Evolutionary conservation across 1,139 yeast species (phyloP).

Genomic region (Geotrichum fermentans): DNA sequence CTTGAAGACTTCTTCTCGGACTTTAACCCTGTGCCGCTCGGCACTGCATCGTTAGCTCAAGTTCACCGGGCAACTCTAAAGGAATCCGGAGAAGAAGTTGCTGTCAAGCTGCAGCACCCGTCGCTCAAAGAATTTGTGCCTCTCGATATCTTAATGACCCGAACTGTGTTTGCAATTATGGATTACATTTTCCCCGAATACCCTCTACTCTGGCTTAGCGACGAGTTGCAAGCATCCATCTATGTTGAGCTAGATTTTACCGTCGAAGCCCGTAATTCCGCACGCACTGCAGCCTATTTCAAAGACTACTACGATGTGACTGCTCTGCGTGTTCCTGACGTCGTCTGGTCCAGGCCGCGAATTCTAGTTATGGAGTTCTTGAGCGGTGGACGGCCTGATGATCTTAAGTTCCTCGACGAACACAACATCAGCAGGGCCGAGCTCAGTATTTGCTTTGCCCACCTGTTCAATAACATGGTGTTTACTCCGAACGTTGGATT

Average conservation of each 20-base stretch:
- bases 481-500: conserved; percentile 87
- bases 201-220: conserved; percentile 89
- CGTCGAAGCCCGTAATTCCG: conserved; percentile 80
- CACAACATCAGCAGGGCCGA: conserved; percentile 68
- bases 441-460: conserved; percentile 81
- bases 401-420: conserved; percentile 56
- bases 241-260: conserved; percentile 84
- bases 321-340: conserved; percentile 73
- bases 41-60: conserved; percentile 94
- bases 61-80: conserved; percentile 75
- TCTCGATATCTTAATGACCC: conserved; percentile 73
- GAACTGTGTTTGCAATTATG: conserved; percentile 67
- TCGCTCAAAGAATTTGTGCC: conserved; percentile 84
- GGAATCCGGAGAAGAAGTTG: conserved; percentile 65
- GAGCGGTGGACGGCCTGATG: conserved; percentile 78
- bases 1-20: conserved; percentile 63
- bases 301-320: conserved; percentile 52
- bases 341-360: conserved; percentile 61
- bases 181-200: conserved; percentile 85
- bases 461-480: conserved; percentile 90
- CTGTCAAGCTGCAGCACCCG: conserved; percentile 95
- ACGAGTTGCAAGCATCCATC: conserved; percentile 80
- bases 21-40: conserved; percentile 73
- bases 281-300: conserved; percentile 63
- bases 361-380: conserved; percentile 83